A percentile compares a stretch with the other conserved stretches of the same genome.
These are phyloP conservation scores for Musa schizocarpa DNA, from an alignment of 176 grass and related monocot species.

Conservation along the genomic window DNA sequence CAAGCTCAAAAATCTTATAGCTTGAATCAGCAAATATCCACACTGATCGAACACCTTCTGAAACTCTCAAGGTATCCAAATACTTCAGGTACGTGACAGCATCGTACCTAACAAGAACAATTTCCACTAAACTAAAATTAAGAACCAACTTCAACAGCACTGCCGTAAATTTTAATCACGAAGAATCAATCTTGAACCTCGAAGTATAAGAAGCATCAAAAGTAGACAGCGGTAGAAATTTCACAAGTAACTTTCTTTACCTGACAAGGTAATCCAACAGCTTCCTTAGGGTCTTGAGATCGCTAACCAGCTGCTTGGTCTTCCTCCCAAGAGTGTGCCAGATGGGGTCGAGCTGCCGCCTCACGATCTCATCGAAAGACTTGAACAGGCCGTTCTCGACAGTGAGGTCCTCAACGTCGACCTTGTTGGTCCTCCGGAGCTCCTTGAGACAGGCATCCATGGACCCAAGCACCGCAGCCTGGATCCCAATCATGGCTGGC, in stretches of 20 bases:
- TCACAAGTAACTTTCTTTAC: slow-evolving; percentile 12
- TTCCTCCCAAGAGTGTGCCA: slow-evolving; percentile 99
- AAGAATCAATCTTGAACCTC: background rate
- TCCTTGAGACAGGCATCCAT: slow-evolving; percentile 97
- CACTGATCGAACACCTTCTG: slow-evolving; percentile 86
- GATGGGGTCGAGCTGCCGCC: slow-evolving; percentile 83
- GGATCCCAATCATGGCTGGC: slow-evolving; percentile 66
- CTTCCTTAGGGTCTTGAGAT: slow-evolving; percentile 91
- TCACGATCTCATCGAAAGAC: slow-evolving; percentile 92
- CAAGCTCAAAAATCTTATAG: slow-evolving; percentile 87
- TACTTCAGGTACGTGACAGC: slow-evolving; percentile 91
- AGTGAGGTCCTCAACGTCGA: slow-evolving; percentile 87
- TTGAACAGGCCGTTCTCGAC: slow-evolving; percentile 90
- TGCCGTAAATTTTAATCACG: background rate
- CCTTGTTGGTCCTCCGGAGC: slow-evolving; percentile 79
- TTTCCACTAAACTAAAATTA: background rate
- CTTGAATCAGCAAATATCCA: slow-evolving; percentile 97
- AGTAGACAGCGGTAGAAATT: background rate
- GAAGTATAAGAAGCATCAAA: background rate
- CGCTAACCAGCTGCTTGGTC: slow-evolving; percentile 91
- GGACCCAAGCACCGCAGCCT: slow-evolving; percentile 52
- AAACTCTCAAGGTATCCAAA: slow-evolving; percentile 82
- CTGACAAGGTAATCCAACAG: slow-evolving; percentile 92
- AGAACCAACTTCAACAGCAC: background rate
- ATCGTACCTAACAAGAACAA: slow-evolving; percentile 53